phyloP scores from a whole-genome alignment of 2,329 filamentous ascomycete genomes.

The Acephala macrosclerotiorum region DNA sequence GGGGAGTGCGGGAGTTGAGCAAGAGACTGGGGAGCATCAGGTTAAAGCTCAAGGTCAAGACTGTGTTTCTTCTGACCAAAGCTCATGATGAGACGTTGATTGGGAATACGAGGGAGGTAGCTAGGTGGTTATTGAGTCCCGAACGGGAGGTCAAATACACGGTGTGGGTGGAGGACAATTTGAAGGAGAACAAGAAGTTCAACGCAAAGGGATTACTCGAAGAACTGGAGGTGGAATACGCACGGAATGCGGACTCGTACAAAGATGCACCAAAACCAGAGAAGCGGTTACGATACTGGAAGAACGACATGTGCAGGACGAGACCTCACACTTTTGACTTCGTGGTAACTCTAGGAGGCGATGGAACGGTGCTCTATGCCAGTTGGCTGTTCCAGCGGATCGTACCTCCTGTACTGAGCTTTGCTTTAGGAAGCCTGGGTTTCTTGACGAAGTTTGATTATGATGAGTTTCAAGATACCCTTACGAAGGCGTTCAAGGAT shows the following conservation, averaged over 20 bases:
- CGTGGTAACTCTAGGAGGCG: slow-evolving; percentile 88
- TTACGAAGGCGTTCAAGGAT: slow-evolving; percentile 76
- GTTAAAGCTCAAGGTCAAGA: slow-evolving; percentile 81
- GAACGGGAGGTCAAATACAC: slow-evolving; percentile 73
- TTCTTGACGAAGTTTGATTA: slow-evolving; percentile 98
- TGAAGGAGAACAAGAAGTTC: slow-evolving; percentile 76
- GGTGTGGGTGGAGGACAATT: slow-evolving; percentile 82
- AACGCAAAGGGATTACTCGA: slow-evolving; percentile 73
- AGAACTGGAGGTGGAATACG: slow-evolving; percentile 59
- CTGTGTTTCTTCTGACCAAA: slow-evolving; percentile 90
- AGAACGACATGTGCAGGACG: slow-evolving; percentile 76
- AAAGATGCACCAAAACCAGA: slow-evolving; percentile 21
- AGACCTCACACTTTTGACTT: slow-evolving; percentile 93
- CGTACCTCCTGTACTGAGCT: slow-evolving; percentile 91
- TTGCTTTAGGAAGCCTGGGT: slow-evolving; percentile 88
- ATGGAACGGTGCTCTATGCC: slow-evolving; percentile 96
- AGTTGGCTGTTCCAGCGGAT: slow-evolving; percentile 97
- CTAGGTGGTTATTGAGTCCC: slow-evolving; percentile 80
- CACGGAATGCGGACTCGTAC: slow-evolving; percentile 42
- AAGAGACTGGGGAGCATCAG: slow-evolving; percentile 85
- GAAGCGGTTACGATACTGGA: slow-evolving; percentile 79
- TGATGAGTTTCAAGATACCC: slow-evolving; percentile 71
- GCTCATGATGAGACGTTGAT: slow-evolving; percentile 86
- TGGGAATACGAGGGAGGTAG: slow-evolving; percentile 76
- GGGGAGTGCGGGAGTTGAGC: slow-evolving; percentile 90